Conservation (phyloP, 2,329 filamentous ascomycete genomes). For the Talaromyces sp. region DNA sequence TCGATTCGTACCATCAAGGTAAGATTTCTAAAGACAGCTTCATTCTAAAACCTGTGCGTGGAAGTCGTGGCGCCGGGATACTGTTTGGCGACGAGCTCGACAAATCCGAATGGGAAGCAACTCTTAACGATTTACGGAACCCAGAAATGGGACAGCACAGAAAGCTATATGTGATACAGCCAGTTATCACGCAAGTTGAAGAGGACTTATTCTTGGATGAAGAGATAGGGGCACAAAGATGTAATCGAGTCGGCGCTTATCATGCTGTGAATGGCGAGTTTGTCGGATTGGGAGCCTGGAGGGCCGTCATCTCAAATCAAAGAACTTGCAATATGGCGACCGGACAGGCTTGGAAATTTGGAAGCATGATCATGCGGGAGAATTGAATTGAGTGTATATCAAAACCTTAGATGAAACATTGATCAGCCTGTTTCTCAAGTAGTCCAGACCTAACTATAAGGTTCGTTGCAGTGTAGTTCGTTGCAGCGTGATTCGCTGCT, state of each 20-base stretch:
- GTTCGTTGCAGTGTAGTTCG: no score
- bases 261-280: background rate
- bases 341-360: background rate
- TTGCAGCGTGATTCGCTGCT: no score
- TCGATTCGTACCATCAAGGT: background rate
- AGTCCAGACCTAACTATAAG: no score
- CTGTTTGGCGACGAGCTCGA: conserved; percentile 1
- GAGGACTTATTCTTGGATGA: background rate
- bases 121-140: background rate
- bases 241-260: background rate
- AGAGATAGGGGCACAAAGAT: background rate
- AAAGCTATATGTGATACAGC: background rate
- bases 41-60: background rate
- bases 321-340: background rate
- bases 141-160: background rate
- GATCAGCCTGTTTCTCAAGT: no score
- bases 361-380: background rate
- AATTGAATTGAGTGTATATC: no score
- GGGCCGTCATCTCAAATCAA: background rate
- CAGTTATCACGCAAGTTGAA: background rate
- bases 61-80: background rate
- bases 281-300: conserved; percentile 1
- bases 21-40: background rate
- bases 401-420: no score
- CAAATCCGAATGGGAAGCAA: background rate